Base-by-base conservation (phyloP, 805 yeast genomes). In the Danielozyma ontarioensis region DNA sequence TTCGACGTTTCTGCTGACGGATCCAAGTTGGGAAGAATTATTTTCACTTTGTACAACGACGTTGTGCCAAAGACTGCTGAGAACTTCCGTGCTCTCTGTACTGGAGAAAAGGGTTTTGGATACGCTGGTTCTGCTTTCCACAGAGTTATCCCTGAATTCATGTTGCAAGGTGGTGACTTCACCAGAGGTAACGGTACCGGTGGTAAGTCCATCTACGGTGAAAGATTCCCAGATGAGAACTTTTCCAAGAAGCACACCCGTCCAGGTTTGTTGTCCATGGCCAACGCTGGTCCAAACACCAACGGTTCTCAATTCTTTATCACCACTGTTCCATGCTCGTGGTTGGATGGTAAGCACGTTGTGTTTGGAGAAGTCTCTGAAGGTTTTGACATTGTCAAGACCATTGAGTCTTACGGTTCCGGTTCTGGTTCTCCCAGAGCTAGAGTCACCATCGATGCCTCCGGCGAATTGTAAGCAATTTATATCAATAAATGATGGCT, bases 251-350 rank as follows among this genome's bases (percentile, higher is more conserved):
- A 64, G 57, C 97, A 90, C 69, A 71, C 70, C 72, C 78, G 64
- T 79, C 94, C 73, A 74, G 94, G 94, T 56, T 88, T 76, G 68
- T 83, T 66, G 64, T 86, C 96, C 43, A 90, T 90, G 97, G 97
- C 97, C 62, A 90, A 90, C 62, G 94, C 97, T 45, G 97, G 97
- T 51, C 95, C 95, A 65, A 85, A 87, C 80, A 86, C 97, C 70
- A 90, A 90, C 71, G 97, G 97, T 37, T 88, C 96, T 35, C 97
- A 89, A 71, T 89, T 89, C 70, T 89, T 90, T 77, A 83, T 87
- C 70, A 87, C 96, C 63, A 87, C 96, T 37, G 89, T 84, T 34
- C 72, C 81, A 47, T 72, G 82, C 54, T 83, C 93, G 40, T 85
- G 93, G 90, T 76, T 89, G 63, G 94, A 88, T 56, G 96, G 95